phyloP scores from a whole-genome alignment of 768 basidiomycete genomes.

The Amanita phalloides region DNA sequence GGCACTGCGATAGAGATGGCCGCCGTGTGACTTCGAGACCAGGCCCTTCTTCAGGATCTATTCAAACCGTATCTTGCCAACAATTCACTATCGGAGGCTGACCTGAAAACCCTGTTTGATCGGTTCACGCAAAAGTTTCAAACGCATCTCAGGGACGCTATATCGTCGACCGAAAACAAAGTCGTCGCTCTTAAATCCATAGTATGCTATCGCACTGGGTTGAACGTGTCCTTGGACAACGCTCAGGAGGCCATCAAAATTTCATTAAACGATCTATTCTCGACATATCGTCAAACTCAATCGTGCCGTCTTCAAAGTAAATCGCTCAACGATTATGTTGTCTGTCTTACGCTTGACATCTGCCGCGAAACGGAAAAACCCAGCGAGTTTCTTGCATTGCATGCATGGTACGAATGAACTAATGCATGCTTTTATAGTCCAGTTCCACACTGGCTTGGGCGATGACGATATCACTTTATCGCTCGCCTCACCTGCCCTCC shows the following conservation, averaged over 20 bases:
- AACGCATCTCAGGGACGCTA: constrained; percentile 23
- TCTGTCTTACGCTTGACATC: constrained; percentile 41
- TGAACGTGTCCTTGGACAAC: constrained; percentile 33
- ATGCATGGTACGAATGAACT: not conserved
- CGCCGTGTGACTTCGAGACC: not conserved
- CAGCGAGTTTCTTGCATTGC: constrained; percentile 22
- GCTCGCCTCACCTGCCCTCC: constrained; percentile 48
- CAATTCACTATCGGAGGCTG: not conserved
- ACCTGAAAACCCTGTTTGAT: constrained; percentile 19
- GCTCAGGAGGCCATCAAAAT: constrained; percentile 15
- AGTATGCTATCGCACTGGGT: constrained; percentile 67
- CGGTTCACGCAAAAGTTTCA: constrained; percentile 26
- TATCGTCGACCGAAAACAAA: constrained; percentile 22
- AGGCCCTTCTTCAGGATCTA: not conserved
- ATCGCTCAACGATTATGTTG: constrained; percentile 55
- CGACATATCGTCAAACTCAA: constrained; percentile 22
- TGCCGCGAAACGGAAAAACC: constrained; percentile 47
- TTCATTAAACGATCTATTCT: constrained; percentile 22
- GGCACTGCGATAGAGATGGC: constrained; percentile 1
- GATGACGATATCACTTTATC: constrained; percentile 57
- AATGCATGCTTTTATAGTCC: constrained; percentile 33
- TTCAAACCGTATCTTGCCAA: not conserved
- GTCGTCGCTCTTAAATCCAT: constrained; percentile 71
- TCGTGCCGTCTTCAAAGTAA: constrained; percentile 50
- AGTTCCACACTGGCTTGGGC: constrained; percentile 35